These are phyloP conservation scores for Acanthamoeba royreba DNA, from an alignment of 208 protist genomes.

Conservation along the genomic window DNA sequence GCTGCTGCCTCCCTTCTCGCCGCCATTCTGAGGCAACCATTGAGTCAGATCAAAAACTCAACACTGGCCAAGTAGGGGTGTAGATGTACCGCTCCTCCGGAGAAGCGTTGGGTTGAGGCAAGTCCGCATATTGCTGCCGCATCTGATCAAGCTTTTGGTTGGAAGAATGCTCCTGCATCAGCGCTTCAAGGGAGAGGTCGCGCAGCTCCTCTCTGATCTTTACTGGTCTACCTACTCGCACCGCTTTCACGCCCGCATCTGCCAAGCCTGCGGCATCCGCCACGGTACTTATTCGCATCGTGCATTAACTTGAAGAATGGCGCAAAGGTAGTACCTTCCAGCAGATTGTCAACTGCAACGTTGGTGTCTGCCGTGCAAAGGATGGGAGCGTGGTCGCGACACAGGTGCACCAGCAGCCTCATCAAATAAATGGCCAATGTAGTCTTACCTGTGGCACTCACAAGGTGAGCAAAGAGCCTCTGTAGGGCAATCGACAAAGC, in stretches of 20 bases:
- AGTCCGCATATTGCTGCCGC: neutral
- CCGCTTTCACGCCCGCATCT: neutral
- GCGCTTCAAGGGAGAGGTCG: neutral
- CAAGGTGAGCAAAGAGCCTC: neutral
- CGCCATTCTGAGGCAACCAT: neutral
- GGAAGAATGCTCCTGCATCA: neutral
- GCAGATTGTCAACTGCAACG: slow-evolving; percentile 50
- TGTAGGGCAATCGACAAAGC: neutral
- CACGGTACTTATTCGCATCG: neutral
- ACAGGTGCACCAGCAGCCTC: neutral
- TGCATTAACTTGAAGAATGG: no score
- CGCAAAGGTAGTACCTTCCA: neutral
- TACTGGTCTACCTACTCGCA: slow-evolving; percentile 44
- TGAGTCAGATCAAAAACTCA: neutral
- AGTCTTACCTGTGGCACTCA: neutral
- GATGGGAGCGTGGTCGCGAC: neutral
- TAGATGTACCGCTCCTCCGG: neutral
- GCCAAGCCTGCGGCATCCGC: no score
- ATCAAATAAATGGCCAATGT: slow-evolving; percentile 20
- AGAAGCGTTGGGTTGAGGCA: neutral
- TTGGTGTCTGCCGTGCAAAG: slow-evolving; percentile 42
- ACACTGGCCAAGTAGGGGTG: neutral
- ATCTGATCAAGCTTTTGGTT: neutral
- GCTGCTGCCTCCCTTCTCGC: neutral
- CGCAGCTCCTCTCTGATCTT: slow-evolving; percentile 31